phyloP scores from a whole-genome alignment of 2,329 filamentous ascomycete species.

The Nannizzia gypsea region DNA sequence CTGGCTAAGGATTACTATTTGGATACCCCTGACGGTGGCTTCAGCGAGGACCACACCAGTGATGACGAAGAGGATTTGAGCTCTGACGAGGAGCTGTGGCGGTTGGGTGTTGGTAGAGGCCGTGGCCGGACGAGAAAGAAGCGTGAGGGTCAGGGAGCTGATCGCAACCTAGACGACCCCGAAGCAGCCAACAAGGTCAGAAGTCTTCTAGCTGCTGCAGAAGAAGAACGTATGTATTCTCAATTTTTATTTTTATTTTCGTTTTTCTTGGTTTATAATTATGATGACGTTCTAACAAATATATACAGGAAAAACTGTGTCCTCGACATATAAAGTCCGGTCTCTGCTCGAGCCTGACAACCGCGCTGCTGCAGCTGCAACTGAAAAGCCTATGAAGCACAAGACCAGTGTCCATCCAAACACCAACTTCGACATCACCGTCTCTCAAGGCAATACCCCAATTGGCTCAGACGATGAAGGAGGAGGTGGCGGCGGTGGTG shows the following conservation, averaged over 20 bases:
- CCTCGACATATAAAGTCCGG: constrained; percentile 47
- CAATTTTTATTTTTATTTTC: background rate
- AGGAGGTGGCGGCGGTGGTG: background rate
- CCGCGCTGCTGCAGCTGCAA: constrained; percentile 51
- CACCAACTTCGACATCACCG: constrained; percentile 67
- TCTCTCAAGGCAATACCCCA: constrained; percentile 47
- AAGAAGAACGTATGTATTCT: constrained; percentile 59
- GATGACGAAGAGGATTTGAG: constrained; percentile 31
- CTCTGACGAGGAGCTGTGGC: constrained; percentile 55
- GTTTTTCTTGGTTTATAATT: background rate
- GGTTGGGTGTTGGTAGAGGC: constrained; percentile 29
- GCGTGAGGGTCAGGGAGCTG: constrained; percentile 8
- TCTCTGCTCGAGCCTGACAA: constrained; percentile 52
- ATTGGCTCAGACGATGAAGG: constrained; percentile 62
- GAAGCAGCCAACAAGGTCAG: constrained; percentile 35
- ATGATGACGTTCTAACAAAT: background rate
- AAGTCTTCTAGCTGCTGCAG: constrained; percentile 60
- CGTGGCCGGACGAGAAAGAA: constrained; percentile 26
- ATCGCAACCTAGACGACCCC: constrained; percentile 15
- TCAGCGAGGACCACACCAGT: constrained; percentile 29
- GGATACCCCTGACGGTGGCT: constrained; percentile 55
- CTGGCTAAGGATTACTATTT: constrained; percentile 60
- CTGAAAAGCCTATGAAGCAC: constrained; percentile 43
- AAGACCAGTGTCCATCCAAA: constrained; percentile 58
- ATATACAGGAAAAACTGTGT: constrained; percentile 41